Percentiles rank a stretch among this genome's conserved stretches.
Evolutionary conservation across 345 rosid genomes (phyloP).

Genomic region (Eucalyptus fibrosa): DNA sequence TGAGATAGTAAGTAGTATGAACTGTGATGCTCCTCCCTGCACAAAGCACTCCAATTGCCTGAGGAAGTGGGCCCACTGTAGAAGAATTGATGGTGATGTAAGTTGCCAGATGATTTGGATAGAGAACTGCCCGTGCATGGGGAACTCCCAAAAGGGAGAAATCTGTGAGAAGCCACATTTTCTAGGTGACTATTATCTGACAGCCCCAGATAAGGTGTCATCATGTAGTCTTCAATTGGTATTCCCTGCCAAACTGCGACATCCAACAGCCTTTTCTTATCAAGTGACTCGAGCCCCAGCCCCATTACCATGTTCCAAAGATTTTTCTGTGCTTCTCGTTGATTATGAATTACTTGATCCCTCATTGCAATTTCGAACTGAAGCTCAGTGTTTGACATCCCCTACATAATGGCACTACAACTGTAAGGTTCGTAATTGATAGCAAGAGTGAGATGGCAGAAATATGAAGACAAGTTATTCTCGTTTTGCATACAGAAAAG

Average conservation of each 20-base stretch:
- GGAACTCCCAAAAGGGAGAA: neutral
- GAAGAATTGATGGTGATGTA: conserved; percentile 27
- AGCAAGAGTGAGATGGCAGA: neutral
- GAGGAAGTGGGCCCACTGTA: conserved; percentile 25
- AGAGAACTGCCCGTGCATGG: conserved; percentile 30
- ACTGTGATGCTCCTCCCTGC: conserved; percentile 60
- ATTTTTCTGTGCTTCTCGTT: conserved; percentile 70
- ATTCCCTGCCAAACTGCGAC: conserved; percentile 76
- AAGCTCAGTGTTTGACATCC: conserved; percentile 89
- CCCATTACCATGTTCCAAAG: conserved; percentile 78
- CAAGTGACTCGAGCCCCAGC: conserved; percentile 35
- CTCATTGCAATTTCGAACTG: conserved; percentile 97
- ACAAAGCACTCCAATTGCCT: conserved; percentile 33
- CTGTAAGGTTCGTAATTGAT: neutral
- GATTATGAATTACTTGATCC: conserved; percentile 88
- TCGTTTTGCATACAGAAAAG: neutral
- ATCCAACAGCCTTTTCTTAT: conserved; percentile 61
- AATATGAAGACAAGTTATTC: neutral
- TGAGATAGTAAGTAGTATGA: conserved; percentile 49
- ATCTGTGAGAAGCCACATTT: neutral
- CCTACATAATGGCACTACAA: conserved; percentile 24
- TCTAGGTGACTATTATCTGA: neutral
- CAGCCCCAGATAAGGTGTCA: neutral
- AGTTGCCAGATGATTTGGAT: conserved; percentile 45
- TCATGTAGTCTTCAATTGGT: conserved; percentile 64